phyloP scores from a whole-genome alignment of 768 basidiomycete species.

The Podaxis mareebaensis region DNA sequence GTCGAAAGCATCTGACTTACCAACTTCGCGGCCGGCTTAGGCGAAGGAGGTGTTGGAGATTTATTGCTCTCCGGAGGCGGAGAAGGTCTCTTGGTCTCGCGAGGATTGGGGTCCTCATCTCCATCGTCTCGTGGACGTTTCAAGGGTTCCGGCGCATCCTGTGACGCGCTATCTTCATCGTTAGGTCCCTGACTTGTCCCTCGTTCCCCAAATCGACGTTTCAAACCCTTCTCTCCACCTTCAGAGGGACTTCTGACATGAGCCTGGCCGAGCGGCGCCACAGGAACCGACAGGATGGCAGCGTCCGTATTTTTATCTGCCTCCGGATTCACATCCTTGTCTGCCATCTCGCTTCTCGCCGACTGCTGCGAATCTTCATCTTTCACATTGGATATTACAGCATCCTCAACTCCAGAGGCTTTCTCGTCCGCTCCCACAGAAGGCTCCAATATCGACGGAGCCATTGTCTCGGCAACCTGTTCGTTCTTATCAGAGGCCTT shows the following conservation, averaged over 20 bases:
- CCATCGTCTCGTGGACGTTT: constrained; percentile 67
- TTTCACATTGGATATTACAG: constrained; percentile 9
- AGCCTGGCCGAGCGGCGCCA: constrained; percentile 18
- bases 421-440: constrained; percentile 15
- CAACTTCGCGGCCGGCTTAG: constrained; percentile 36
- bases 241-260: constrained; percentile 44
- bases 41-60: constrained; percentile 31
- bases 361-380: constrained; percentile 14
- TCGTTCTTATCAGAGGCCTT: constrained; percentile 35
- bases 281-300: constrained; percentile 1
- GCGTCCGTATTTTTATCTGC: neutral
- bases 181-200: constrained; percentile 62
- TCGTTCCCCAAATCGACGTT: constrained; percentile 70
- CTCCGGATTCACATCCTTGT: constrained; percentile 3
- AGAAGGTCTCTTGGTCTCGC: constrained; percentile 58
- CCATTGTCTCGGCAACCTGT: constrained; percentile 19
- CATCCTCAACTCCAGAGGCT: constrained; percentile 15
- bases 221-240: constrained; percentile 59
- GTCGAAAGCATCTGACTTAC: constrained; percentile 37
- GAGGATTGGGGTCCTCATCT: constrained; percentile 63
- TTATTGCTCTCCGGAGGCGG: constrained; percentile 66
- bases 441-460: constrained; percentile 10
- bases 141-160: constrained; percentile 36
- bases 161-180: constrained; percentile 24
- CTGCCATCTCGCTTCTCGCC: constrained; percentile 14